Conservation (phyloP, 2,329 filamentous ascomycete species). For the Scorias spongiosa region DNA sequence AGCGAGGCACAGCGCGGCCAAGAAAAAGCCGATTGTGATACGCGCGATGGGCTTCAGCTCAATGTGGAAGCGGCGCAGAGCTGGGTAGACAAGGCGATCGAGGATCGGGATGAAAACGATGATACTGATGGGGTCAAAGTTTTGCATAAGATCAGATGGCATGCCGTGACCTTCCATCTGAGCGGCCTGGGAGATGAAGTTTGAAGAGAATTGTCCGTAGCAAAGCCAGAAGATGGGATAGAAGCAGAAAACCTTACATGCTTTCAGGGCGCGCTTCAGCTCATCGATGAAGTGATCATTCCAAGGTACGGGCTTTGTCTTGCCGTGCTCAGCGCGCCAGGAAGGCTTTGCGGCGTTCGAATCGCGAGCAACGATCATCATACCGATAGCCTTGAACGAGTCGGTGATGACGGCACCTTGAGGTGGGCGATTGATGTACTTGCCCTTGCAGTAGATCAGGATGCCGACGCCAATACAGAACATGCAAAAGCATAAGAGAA, state of each 20-base stretch:
- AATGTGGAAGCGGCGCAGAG: constrained; percentile 26
- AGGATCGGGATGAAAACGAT: constrained; percentile 32
- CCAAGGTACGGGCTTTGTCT: constrained; percentile 37
- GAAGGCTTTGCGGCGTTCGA: constrained; percentile 51
- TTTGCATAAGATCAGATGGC: constrained; percentile 34
- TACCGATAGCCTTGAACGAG: constrained; percentile 46
- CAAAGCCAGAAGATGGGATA: constrained; percentile 33
- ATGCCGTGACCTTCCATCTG: constrained; percentile 32
- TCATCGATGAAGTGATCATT: constrained; percentile 59
- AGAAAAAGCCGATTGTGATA: constrained; percentile 37
- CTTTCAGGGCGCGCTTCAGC: constrained; percentile 48
- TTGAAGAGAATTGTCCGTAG: constrained; percentile 25
- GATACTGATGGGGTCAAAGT: constrained; percentile 31
- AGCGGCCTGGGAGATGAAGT: constrained; percentile 33
- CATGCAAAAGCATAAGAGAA: constrained; percentile 44
- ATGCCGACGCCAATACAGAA: constrained; percentile 47
- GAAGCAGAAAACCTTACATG: constrained; percentile 52
- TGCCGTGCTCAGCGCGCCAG: constrained; percentile 41
- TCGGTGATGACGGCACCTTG: constrained; percentile 51
- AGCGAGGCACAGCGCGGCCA: constrained; percentile 37
- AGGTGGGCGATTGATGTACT: constrained; percentile 31
- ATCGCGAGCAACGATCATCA: constrained; percentile 37
- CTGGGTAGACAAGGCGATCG: constrained; percentile 31
- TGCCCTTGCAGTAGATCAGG: constrained; percentile 25
- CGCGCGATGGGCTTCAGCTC: constrained; percentile 35